Evolutionary conservation across 768 basidiomycete genomes (phyloP).

Genomic region (Hortiboletus flavorubellus): DNA sequence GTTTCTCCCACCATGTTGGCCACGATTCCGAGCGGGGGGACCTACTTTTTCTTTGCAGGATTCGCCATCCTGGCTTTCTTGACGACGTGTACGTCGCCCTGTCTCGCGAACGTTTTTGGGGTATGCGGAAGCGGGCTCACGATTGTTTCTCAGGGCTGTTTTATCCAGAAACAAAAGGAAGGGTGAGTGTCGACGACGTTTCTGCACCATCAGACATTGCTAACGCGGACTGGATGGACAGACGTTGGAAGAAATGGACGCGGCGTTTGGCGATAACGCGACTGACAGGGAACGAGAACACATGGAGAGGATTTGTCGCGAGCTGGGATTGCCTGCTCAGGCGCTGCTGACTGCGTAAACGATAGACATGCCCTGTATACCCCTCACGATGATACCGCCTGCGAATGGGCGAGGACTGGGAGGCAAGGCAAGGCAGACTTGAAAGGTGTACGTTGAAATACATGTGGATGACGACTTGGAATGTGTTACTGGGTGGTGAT

Average conservation of each 20-base stretch:
- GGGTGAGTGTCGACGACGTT: slow-evolving; percentile 18
- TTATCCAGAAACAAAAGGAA: slow-evolving; percentile 33
- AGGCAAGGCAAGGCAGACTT: no score
- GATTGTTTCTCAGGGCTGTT: slow-evolving; percentile 15
- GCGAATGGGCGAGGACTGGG: neutral
- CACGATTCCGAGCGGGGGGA: slow-evolving; percentile 19
- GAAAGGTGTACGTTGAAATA: neutral
- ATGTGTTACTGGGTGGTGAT: no score
- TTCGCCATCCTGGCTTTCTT: slow-evolving; percentile 27
- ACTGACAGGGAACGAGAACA: slow-evolving; percentile 26
- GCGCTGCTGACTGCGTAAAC: slow-evolving; percentile 21
- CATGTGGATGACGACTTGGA: neutral
- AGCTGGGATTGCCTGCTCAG: slow-evolving; percentile 27
- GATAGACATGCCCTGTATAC: no score
- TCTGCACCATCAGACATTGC: neutral
- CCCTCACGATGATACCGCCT: neutral
- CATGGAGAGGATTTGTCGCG: slow-evolving; percentile 26
- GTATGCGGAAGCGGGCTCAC: neutral
- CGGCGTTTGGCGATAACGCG: slow-evolving; percentile 29
- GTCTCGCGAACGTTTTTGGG: no score
- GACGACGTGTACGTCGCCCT: slow-evolving; percentile 22
- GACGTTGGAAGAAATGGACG: slow-evolving; percentile 35
- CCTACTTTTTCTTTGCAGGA: slow-evolving; percentile 30
- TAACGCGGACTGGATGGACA: slow-evolving; percentile 6
- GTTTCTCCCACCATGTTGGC: slow-evolving; percentile 28